phyloP scores from a whole-genome alignment of 2,329 filamentous ascomycete species.

The Berkeleyomyces rouxiae region DNA sequence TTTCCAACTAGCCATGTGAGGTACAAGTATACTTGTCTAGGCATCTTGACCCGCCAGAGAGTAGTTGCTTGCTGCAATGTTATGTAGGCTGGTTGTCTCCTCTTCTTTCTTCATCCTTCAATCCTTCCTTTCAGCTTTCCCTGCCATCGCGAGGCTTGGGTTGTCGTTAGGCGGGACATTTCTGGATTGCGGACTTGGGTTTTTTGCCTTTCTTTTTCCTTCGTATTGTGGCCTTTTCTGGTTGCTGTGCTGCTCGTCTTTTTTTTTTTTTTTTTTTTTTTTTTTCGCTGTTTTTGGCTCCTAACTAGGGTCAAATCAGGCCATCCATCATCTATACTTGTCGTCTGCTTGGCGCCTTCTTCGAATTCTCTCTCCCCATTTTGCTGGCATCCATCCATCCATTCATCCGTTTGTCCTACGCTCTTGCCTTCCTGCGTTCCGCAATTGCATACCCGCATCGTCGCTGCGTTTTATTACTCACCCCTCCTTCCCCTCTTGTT shows the following conservation, averaged over 20 bases:
- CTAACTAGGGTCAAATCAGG: background rate
- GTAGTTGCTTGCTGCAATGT: background rate
- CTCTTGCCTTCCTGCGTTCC: background rate
- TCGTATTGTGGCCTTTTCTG: background rate
- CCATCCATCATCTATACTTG: background rate
- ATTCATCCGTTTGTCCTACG: background rate
- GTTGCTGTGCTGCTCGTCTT: background rate
- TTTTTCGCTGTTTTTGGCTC: background rate
- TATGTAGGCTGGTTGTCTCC: background rate
- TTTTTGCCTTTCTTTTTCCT: background rate
- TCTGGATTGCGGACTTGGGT: background rate
- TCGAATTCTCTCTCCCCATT: background rate
- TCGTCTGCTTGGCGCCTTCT: background rate
- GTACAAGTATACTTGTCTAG: background rate
- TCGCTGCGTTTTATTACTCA: background rate
- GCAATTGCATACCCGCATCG: background rate
- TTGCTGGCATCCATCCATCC: background rate
- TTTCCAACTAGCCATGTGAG: background rate
- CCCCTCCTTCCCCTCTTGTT: background rate
- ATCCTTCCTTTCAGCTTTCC: background rate
- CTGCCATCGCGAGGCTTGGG: background rate
- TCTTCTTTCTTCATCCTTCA: slow-evolving; percentile 1
- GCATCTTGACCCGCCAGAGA: background rate
- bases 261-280: background rate
- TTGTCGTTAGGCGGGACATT: background rate